Percentiles rank a stretch among this genome's conserved stretches.
Conservation (phyloP, 257 asterid species). For the Sherardia arvensis region DNA sequence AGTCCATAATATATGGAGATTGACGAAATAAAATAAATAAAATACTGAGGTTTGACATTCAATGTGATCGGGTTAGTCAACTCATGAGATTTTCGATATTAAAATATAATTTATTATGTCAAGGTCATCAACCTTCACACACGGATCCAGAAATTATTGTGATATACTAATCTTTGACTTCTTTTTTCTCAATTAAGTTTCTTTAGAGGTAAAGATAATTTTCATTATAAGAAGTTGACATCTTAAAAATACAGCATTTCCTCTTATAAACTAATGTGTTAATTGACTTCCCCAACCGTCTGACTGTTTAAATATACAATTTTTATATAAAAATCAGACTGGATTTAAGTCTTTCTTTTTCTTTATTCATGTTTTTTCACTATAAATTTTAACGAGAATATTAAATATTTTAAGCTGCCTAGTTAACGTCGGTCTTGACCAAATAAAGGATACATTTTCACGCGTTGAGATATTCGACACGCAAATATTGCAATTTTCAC, state of each 20-base stretch:
- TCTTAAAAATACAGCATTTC: background rate
- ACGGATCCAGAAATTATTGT: background rate
- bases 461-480: too few species aligned
- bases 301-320: background rate
- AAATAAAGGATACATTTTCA: too few species aligned
- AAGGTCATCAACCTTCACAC: slow-evolving; percentile 6
- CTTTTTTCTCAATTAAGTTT: background rate
- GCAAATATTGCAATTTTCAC: too few species aligned
- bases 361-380: too few species aligned
- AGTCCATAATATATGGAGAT: background rate
- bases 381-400: too few species aligned
- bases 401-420: too few species aligned
- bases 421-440: background rate
- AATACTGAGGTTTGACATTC: background rate
- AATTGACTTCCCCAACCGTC: background rate
- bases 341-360: too few species aligned
- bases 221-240: background rate
- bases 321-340: background rate
- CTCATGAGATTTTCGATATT: background rate
- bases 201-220: background rate
- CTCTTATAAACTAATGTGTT: background rate
- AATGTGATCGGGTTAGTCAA: background rate
- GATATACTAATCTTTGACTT: background rate
- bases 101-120: background rate
- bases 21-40: background rate